Evolutionary conservation across 1,284 basidiomycete genomes (phyloP).

Genomic region (Cryptococcus sp.): DNA sequence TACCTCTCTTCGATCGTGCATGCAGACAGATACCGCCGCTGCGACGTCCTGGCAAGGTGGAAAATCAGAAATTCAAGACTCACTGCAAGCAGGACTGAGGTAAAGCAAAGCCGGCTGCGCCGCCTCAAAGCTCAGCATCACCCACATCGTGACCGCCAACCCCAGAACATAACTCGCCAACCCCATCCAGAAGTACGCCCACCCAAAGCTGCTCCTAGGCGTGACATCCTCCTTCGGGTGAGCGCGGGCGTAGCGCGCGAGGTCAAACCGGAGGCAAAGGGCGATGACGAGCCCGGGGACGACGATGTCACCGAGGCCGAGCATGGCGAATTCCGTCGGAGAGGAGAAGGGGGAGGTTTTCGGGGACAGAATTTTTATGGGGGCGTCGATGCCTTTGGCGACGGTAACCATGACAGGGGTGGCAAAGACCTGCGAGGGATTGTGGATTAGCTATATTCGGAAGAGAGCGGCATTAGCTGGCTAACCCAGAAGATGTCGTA

Average conservation of each 20-base stretch:
- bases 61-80: slow-evolving; percentile 32
- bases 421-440: slow-evolving; percentile 36
- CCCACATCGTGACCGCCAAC: slow-evolving; percentile 72
- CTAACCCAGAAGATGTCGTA: slow-evolving; percentile 76
- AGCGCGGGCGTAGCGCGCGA: slow-evolving; percentile 48
- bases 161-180: slow-evolving; percentile 75
- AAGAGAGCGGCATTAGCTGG: neutral
- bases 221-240: slow-evolving; percentile 31
- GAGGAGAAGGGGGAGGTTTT: slow-evolving; percentile 53
- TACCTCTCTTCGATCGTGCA: too few relatives aligned
- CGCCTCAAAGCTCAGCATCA: slow-evolving; percentile 76
- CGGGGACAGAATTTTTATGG: slow-evolving; percentile 86
- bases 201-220: slow-evolving; percentile 53
- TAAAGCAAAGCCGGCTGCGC: slow-evolving; percentile 94
- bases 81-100: slow-evolving; percentile 66
- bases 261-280: slow-evolving; percentile 83
- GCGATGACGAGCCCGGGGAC: slow-evolving; percentile 78
- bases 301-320: slow-evolving; percentile 75
- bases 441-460: neutral
- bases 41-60: neutral
- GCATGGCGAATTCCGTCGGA: slow-evolving; percentile 76
- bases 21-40: too few relatives aligned
- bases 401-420: slow-evolving; percentile 74
- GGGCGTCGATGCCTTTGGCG: slow-evolving; percentile 86
- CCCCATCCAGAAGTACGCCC: slow-evolving; percentile 75